Evolutionary conservation across 345 rosid genomes (phyloP), one percentile per base, ranked within the genome.

Genomic region (Pugionium cornutum): DNA sequence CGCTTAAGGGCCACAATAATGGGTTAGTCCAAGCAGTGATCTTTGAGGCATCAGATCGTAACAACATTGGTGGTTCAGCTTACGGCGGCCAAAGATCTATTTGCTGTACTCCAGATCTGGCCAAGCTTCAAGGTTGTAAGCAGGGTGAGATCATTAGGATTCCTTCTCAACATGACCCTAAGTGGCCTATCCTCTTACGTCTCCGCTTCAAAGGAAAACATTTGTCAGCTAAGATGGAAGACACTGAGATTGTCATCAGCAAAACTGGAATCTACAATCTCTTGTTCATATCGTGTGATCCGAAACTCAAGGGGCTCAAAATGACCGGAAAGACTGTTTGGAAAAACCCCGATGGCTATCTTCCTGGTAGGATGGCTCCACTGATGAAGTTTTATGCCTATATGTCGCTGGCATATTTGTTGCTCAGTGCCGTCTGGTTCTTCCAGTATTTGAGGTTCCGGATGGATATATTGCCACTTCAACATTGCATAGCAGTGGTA

Each of bases 281-380:
- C 64, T 80, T 90, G 74, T 94, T 94, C 53, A 76, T 94, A 42
- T 79, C 95, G 0, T 90, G 99, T 67, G 97, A 94, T 77, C 96
- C 92, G 5, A 83, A 80, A 50, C 91, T 89, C 45, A 87, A 79
- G 81, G 97, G 89, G 18, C 72, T 86, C 25, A 70, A 56, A 53
- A 86, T 94, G 92, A 84, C 86, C 8, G 99, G 99, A 62, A 88
- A 84, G 84, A 94, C 99, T 9, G 62, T 86, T 32, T 94, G 99
- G 99, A 94, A 84, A 79, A 94, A 91, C 64, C 92, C 97, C 6
- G 74, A 79, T 55, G 99, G 99, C 36, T 90, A 84, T 77, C 82
- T 94, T 69, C 99, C 97, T 4, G 97, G 97, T 27, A 80, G 99
- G 76, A 94, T 94, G 99, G 92, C 99, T 40, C 99, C 99, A 4